Base-by-base conservation (phyloP, 139 green algal genomes). In the Ostreobium quekettii region DNA sequence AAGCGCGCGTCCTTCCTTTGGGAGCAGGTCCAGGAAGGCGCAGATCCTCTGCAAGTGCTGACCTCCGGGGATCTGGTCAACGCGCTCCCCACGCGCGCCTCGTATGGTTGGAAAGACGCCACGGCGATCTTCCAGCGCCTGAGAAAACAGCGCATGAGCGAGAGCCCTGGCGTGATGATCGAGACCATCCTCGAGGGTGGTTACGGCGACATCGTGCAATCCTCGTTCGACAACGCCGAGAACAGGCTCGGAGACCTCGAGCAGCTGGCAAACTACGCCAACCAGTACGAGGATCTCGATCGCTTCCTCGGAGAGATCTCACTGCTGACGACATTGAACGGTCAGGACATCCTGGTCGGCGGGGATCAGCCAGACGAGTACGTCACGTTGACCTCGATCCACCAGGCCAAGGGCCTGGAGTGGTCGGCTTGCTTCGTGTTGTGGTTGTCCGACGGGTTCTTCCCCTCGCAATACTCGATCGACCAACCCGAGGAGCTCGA, bases 371-470 rank as follows among this genome's bases (percentile, higher is more conserved):
- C 29, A 11, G 66, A 67, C 15, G 36, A 53, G 24, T 68, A 65
- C 1, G 83, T 87, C 59, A 73, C 73, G 2, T 64, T 89, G 8
- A 80, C 81, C 74, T 87, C 83, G 1, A 59, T 89, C 47, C 83
- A 89, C 70, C 71, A 71, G 0, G 72, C 81, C 32, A 89, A 89
- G 49, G 83, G 83, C 7, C 76, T 87, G 11, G 83, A 89, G 71
- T 89, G 83, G 36, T 46, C 77, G 11, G 56, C 48, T 1, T 80
- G 87, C 0, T 85, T 85, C 39, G 70, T 89, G 7, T 62, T 75
- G 32, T 76, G 81, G 69, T 62, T 29, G 63, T 35, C 60, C 26
- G 66, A 72, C 22, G 67, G 47, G 5, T n/a, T 70, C 39, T 60
- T 71, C 36, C 66, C 66, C 30, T 3, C 53, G 26, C n/a, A n/a